Evolutionary conservation across 2,329 filamentous ascomycete genomes (phyloP), one percentile per base, ranked within the genome.

Genomic region (Phoma sp.): DNA sequence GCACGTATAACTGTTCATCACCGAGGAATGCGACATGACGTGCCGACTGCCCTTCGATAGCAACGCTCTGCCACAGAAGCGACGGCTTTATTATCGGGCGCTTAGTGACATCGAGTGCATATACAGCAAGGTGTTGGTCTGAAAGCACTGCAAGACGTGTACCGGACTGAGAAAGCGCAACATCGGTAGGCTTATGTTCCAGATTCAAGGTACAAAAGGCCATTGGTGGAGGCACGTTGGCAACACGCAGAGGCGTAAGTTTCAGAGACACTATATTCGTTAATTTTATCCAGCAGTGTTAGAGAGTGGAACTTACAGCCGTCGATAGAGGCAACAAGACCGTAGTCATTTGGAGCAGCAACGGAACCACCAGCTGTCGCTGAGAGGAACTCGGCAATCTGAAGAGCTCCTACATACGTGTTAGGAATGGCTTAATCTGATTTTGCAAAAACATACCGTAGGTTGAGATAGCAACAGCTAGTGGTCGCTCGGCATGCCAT

Each of bases 161-260:
- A 23, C 64, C 66, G 6, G 68, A 66, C 22, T 61, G 60, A 4
- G 73, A 89, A 61, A 97, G 86, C 0, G 88, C 86, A 46, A 95
- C 85, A 75, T 97, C 92, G 14, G 90, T 77, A 2, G 86, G 82
- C 47, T 88, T 86, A 0, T 82, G 82, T 11, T 83, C 78, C 25
- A 89, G 75, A 10, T 78, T 66, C 14, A 97, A 66, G 52, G 96
- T 90, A 61, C 89, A 89, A 58, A 93, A 82, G 13, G 91, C 86
- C 92, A 98, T 97, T 0, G 95, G 95, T 25, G 95, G 95, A 23
- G 95, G 95, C 3, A 97, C 82, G 66, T 95, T 96, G 10, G 91
- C 89, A 44, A 88, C 83, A 58, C 90, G 83, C 60, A 99, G 83
- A 0, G 95, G 91, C 0, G 95, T 98, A 40, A 98, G 75, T 70